Base-by-base conservation (phyloP, 179 eudicot species). In the Corrigiola litoralis region DNA sequence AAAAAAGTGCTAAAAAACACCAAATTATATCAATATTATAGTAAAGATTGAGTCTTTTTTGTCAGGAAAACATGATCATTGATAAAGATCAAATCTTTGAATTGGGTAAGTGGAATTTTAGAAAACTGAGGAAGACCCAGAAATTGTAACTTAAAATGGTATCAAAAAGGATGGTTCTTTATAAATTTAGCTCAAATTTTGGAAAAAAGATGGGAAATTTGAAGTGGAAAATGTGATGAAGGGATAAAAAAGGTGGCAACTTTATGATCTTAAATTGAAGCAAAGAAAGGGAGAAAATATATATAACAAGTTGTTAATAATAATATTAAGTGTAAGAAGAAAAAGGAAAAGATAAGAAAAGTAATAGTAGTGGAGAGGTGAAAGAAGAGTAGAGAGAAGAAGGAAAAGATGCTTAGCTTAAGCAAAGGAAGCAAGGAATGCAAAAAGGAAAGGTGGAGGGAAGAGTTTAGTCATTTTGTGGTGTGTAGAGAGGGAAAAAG, bases 361-460 rank as follows among this genome's bases (percentile, higher is more conserved):
- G 33, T 47, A 63, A 64, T 50, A 48, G 78, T 63, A 42, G 74
- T 69, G 78, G 78, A 68, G 73, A 49, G 65, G 73, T 74, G 58
- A 73, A 73, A 64, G n/a, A n/a, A n/a, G n/a, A n/a, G n/a, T n/a
- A n/a, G n/a, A n/a, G n/a, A n/a, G n/a, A n/a, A n/a, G 29, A 11
- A 40, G 23, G 60, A 56, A 73, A 74, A 64, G 78, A 69, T 69
- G 78, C 78, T 63, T 54, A 64, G 54, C 47, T 24, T 64, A 31
- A 69, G 68, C 47, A 41, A 46, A 56, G 57, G 66, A 57, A 78
- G 58, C 47, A 85, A 75, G 59, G 58, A 63, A 53, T 48, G 27
- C 62, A 64, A n/a, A n/a, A 67, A 74, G 69, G 78, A 77, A 77
- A 73, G 67, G 76, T 63, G 81, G 80, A 77, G 69, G 75, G 63